Evolutionary conservation across 1,284 basidiomycete genomes (phyloP).

Genomic region (Singerocomus inundabilis): DNA sequence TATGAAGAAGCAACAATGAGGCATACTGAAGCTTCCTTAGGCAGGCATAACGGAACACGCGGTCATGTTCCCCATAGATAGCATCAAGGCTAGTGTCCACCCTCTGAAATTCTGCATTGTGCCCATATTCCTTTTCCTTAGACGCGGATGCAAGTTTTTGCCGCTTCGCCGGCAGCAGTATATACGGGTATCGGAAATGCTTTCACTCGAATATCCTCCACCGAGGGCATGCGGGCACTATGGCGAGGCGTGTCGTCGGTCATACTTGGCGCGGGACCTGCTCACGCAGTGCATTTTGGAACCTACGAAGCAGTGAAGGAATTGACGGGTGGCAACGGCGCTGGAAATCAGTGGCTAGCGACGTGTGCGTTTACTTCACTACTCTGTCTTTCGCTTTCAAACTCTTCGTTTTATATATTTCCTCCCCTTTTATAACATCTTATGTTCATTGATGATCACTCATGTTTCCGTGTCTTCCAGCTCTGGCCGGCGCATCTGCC

Average conservation of each 20-base stretch:
- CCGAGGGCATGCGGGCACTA: constrained; percentile 87
- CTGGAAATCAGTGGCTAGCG: constrained; percentile 79
- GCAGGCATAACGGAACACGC: constrained; percentile 99
- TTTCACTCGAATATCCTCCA: constrained; percentile 86
- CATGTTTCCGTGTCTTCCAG: constrained; percentile 38
- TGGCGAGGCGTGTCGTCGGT: constrained; percentile 99
- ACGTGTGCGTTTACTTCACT: constrained; percentile 56
- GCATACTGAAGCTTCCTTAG: constrained; percentile 41
- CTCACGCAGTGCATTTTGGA: constrained; percentile 98
- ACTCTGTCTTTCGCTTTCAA: neutral
- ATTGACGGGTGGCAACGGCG: constrained; percentile 79
- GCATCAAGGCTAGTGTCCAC: constrained; percentile 79
- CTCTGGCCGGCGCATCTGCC: constrained; percentile 90
- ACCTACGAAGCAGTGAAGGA: constrained; percentile 96
- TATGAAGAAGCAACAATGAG: neutral
- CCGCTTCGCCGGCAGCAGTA: constrained; percentile 76
- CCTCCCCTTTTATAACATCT: neutral
- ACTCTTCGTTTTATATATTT: neutral
- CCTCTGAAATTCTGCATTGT: neutral
- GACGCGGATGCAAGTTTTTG: constrained; percentile 99
- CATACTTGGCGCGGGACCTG: constrained; percentile 95
- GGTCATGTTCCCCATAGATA: constrained; percentile 98
- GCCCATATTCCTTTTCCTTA: constrained; percentile 33
- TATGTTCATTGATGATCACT: constrained; percentile 5
- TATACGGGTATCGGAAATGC: constrained; percentile 91